Evolutionary conservation across 139 green algal species (phyloP).

Genomic region (Micromonas commoda): DNA sequence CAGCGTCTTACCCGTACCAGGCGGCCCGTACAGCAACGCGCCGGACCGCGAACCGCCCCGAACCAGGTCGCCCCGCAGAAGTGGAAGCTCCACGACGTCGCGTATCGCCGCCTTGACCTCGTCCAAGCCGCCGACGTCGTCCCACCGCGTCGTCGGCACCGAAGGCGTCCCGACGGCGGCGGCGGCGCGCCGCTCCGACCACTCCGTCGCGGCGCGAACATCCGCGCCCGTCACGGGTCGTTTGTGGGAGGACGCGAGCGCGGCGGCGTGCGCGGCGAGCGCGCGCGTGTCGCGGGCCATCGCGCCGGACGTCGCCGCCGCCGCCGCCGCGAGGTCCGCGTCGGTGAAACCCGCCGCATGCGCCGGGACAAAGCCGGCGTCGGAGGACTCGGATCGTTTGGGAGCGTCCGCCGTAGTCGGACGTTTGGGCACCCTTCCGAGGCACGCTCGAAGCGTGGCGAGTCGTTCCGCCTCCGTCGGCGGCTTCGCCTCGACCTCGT

Average conservation of each 20-base stretch:
- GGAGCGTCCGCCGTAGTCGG: no score
- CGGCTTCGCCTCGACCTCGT: background rate
- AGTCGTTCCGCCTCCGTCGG: background rate
- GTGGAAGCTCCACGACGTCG: slow-evolving; percentile 17
- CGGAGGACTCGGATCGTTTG: no score
- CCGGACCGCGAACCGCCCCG: slow-evolving; percentile 3
- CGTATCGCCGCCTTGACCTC: slow-evolving; percentile 23
- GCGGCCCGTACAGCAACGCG: slow-evolving; percentile 48
- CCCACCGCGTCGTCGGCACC: slow-evolving; percentile 10
- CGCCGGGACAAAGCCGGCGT: no score
- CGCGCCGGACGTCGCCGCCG: background rate
- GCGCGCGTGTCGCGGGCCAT: background rate
- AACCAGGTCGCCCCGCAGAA: slow-evolving; percentile 9
- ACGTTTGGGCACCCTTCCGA: no score
- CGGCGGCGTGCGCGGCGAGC: background rate
- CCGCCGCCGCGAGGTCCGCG: background rate
- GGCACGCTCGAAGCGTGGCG: background rate
- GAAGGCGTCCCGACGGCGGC: background rate
- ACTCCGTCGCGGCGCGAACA: background rate
- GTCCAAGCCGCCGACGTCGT: slow-evolving; percentile 22
- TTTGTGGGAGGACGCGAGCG: background rate
- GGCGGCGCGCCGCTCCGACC: background rate
- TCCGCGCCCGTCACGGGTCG: background rate
- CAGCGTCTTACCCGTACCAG: slow-evolving; percentile 77
- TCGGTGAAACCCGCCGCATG: no score